Evolutionary conservation across 768 basidiomycete genomes (phyloP).

Genomic region (Termitomyces sp.): DNA sequence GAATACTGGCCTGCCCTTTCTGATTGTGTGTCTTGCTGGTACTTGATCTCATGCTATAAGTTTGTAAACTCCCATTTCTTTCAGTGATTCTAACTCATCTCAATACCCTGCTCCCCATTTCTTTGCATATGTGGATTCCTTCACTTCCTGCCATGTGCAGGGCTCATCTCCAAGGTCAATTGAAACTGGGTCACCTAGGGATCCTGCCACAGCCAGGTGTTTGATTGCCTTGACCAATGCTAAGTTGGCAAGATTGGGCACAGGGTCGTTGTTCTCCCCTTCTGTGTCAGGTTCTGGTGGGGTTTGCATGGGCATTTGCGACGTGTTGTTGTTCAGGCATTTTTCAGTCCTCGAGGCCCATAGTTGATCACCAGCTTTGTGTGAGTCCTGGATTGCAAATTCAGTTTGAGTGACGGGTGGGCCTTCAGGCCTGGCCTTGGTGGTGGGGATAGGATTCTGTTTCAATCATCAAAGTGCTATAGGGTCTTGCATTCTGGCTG

Average conservation of each 20-base stretch:
- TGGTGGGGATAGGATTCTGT: neutral
- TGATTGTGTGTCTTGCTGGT: no score
- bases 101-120: no score
- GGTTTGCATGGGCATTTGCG: neutral
- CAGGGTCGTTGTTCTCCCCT: neutral
- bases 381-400: neutral
- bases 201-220: no score
- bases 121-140: no score
- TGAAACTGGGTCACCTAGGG: no score
- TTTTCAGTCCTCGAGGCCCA: neutral
- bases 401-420: neutral
- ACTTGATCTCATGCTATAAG: no score
- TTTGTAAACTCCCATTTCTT: no score
- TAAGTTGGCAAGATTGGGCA: neutral
- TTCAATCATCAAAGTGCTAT: neutral
- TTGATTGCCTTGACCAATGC: no score
- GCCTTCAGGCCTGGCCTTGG: neutral
- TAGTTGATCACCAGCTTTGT: neutral
- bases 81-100: no score
- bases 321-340: neutral
- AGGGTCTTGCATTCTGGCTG: neutral
- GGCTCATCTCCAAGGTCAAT: no score
- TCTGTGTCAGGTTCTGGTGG: neutral
- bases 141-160: no score
- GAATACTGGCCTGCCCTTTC: no score